These are phyloP conservation scores for Camellia granthamiana DNA, from an alignment of 148 eudicot genomes.

Conservation along the genomic window DNA sequence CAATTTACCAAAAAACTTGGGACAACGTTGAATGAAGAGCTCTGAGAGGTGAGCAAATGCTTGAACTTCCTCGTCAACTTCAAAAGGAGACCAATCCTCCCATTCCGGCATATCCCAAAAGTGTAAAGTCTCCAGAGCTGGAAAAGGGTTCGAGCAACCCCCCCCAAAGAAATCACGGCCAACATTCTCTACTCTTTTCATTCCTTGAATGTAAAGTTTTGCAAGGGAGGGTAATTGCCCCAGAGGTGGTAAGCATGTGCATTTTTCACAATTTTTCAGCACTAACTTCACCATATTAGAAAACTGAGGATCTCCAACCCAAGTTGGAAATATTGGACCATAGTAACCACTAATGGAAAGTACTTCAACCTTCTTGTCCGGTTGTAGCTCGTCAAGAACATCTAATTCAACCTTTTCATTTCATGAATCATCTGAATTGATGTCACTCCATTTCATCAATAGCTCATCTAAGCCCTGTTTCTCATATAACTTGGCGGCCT, in stretches of 20 bases:
- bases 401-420: neutral
- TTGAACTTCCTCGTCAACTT: neutral
- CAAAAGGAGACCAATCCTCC: constrained; percentile 18
- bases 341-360: constrained; percentile 1
- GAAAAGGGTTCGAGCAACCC: constrained; percentile 15
- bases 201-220: too few relatives aligned
- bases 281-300: neutral
- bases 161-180: constrained; percentile 23
- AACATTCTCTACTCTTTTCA: neutral
- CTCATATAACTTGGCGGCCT: neutral
- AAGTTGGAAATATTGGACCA: constrained; percentile 10
- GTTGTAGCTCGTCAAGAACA: constrained; percentile 15
- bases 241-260: too few relatives aligned
- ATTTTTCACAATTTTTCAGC: neutral
- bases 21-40: too few relatives aligned
- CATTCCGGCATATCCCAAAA: constrained; percentile 19
- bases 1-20: too few relatives aligned
- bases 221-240: too few relatives aligned
- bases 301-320: constrained; percentile 7
- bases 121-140: constrained; percentile 12
- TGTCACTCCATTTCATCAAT: neutral
- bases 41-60: too few relatives aligned
- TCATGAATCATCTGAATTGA: neutral
- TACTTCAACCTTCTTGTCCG: constrained; percentile 4
- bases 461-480: constrained; percentile 16